phyloP scores from a whole-genome alignment of 2,329 filamentous ascomycete species.

The Fusarium camptoceras region DNA sequence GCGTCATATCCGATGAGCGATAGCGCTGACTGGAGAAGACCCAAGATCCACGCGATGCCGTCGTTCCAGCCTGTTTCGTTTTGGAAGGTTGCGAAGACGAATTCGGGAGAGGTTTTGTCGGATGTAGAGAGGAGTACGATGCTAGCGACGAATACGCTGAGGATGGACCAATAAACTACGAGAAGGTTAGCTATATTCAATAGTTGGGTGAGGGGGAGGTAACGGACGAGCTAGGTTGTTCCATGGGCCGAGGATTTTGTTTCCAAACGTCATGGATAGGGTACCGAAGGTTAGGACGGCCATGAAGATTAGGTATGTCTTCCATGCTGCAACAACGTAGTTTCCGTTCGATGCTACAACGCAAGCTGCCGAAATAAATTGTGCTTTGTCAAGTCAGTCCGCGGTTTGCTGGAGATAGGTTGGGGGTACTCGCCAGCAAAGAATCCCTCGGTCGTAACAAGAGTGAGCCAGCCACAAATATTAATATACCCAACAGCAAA shows the following conservation, averaged over 20 bases:
- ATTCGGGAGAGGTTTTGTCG: constrained; percentile 55
- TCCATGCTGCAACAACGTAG: constrained; percentile 54
- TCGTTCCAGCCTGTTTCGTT: constrained; percentile 61
- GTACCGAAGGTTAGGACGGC: constrained; percentile 31
- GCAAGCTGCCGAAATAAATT: constrained; percentile 57
- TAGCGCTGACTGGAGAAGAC: constrained; percentile 56
- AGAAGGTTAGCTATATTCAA: fast-evolving
- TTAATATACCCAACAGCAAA: constrained; percentile 58
- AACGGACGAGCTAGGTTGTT: constrained; percentile 55
- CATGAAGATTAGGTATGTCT: constrained; percentile 58
- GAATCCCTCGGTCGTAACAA: constrained; percentile 58
- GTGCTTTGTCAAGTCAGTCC: constrained; percentile 46
- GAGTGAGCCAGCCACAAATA: constrained; percentile 59
- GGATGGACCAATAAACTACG: constrained; percentile 56
- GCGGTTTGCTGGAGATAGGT: fast-evolving
- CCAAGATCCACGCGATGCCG: constrained; percentile 61
- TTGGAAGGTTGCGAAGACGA: constrained; percentile 58
- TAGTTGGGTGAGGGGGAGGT: fast-evolving
- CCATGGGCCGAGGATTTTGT: constrained; percentile 56
- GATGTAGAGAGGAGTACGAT: constrained; percentile 56
- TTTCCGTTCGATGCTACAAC: constrained; percentile 54
- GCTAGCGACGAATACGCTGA: constrained; percentile 58
- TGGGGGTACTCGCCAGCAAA: constrained; percentile 52
- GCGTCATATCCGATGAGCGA: constrained; percentile 58
- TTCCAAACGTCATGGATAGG: constrained; percentile 56